These are phyloP conservation scores for Termitomyces sp. DNA, from an alignment of 768 basidiomycete genomes.

Conservation along the genomic window DNA sequence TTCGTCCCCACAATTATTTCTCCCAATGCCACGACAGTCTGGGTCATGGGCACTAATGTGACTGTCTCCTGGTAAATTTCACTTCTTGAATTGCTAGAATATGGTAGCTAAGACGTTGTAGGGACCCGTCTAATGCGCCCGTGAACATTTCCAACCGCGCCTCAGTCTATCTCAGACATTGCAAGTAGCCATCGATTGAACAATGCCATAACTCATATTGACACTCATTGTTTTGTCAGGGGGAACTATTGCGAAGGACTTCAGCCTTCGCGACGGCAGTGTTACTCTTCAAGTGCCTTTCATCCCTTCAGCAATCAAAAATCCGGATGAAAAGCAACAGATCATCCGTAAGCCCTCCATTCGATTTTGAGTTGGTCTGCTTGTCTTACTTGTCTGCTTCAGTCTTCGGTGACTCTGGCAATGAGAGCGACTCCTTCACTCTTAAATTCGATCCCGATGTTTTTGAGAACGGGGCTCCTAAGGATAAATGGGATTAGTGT, in stretches of 20 bases:
- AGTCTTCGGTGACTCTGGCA: conserved; percentile 53
- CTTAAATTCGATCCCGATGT: conserved; percentile 20
- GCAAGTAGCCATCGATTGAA: conserved; percentile 20
- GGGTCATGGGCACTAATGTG: conserved; percentile 26
- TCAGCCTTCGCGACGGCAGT: conserved; percentile 34
- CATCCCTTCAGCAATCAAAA: conserved; percentile 25
- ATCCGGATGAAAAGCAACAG: conserved; percentile 25
- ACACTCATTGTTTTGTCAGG: conserved; percentile 18
- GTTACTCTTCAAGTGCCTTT: conserved; percentile 37
- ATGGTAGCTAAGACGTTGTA: conserved; percentile 16
- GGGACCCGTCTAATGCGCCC: conserved; percentile 41
- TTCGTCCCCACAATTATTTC: conserved; percentile 28
- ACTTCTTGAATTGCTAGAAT: not conserved
- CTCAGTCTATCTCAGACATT: conserved; percentile 28
- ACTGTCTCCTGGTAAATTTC: conserved; percentile 29
- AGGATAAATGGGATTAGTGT: not conserved
- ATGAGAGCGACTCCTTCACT: conserved; percentile 38
- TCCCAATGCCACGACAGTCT: conserved; percentile 27
- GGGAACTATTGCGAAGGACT: conserved; percentile 31
- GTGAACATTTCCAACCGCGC: conserved; percentile 40
- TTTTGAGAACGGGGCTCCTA: not conserved
- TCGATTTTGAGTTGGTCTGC: not conserved
- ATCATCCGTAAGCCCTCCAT: conserved; percentile 38
- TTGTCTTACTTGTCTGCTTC: not conserved
- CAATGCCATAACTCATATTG: not conserved